These are phyloP conservation scores for Ophiostoma sp. DNA, from an alignment of 2,329 filamentous ascomycete species.

Conservation along the genomic window DNA sequence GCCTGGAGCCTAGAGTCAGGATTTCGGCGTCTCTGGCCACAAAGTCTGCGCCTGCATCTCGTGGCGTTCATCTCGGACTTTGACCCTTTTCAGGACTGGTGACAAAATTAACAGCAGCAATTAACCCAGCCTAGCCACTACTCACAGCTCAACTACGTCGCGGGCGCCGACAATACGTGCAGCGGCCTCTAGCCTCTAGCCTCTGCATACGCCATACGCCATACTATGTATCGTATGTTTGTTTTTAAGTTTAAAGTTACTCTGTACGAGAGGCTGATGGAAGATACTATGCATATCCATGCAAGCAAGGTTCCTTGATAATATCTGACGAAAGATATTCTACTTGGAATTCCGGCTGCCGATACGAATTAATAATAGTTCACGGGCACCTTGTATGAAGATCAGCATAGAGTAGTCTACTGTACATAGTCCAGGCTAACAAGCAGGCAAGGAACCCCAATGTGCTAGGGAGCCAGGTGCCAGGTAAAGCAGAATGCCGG, in stretches of 20 bases:
- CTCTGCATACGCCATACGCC: background rate
- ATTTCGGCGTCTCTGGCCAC: background rate
- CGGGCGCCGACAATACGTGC: background rate
- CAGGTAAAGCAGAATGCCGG: background rate
- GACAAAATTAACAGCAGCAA: background rate
- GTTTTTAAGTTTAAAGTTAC: no score
- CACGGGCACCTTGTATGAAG: background rate
- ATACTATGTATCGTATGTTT: background rate
- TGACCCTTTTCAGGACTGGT: conserved; percentile 9
- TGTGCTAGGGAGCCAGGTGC: background rate
- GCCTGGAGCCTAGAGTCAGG: no score
- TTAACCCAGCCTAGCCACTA: conserved; percentile 4
- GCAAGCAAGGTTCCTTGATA: background rate
- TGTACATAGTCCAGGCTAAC: background rate
- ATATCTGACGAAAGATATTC: conserved; percentile 5
- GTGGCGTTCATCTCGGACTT: conserved; percentile 2
- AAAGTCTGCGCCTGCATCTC: background rate
- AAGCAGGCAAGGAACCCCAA: background rate
- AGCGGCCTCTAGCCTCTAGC: background rate
- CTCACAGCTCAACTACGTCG: background rate
- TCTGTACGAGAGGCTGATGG: no score
- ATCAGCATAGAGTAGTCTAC: background rate
- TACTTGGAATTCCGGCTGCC: background rate
- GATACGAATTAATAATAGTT: background rate
- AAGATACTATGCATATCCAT: no score